Base-by-base conservation (phyloP, 1,284 basidiomycete species). In the Exsudoporus floridanus region DNA sequence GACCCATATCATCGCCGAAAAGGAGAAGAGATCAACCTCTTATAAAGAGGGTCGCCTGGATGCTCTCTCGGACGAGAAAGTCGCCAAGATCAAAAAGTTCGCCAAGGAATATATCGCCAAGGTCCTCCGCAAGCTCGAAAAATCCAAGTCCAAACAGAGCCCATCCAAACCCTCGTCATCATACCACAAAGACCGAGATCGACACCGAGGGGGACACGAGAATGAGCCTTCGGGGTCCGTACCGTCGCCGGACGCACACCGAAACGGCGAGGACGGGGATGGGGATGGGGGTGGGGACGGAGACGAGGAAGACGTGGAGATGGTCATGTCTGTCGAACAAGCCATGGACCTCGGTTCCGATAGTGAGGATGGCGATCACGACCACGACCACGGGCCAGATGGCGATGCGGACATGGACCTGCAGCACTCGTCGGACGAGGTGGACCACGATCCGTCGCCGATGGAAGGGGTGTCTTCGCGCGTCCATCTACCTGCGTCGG, bases 31-130 rank as follows among this genome's bases (percentile, higher is more conserved):
- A 67, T 86, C 90, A 4, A 73, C 82, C n/a, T 82, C 81, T 34
- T 96, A 89, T 68, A 79, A 79, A 52, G 81, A 88, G 23, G 80
- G 80, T 30, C 80, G 80, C 43, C 78, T 94, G 41, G 90, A 94
- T 7, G 49, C 78, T 10, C 77, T 99, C 10, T 85, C 91, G 1
- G 88, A 93, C 1, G 94, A 98, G 56, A 98, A 98, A 69, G 75
- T 80, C 40, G 66, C 71, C 42, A 98, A 98, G 76, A 94, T 99
- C 69, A 97, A 94, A 74, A 84, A 90, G 61, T 99, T 96, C 69
- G 81, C 91, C 36, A 94, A 95, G 69, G 93, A 96, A 44, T 99
- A 88, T 65, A 84, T 90, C 49, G 68, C 73, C 46, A 90, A 90
- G 70, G 69, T 90, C 12, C 69, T 89, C 16, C 79, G 79, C 40